phyloP scores from a whole-genome alignment of 371 early-diverging fungal species.

The Choanephora cucurbitarum region DNA sequence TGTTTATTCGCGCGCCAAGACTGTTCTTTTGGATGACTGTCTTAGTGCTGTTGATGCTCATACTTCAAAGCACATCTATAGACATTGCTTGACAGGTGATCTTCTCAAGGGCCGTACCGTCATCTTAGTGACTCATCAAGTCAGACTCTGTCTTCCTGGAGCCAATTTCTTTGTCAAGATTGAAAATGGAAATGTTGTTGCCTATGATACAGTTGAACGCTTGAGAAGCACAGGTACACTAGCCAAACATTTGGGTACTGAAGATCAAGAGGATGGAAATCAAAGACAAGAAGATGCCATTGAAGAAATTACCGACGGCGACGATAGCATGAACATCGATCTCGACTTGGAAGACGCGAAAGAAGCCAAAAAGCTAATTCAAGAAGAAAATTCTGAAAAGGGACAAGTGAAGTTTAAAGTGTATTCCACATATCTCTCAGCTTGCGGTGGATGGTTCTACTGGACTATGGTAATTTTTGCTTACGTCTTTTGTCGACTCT shows the following conservation, averaged over 20 bases:
- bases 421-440: constrained; percentile 63
- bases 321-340: constrained; percentile 18
- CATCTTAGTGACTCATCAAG: constrained; percentile 87
- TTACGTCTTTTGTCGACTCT: constrained; percentile 49
- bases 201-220: constrained; percentile 23
- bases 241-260: constrained; percentile 11
- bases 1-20: constrained; percentile 73
- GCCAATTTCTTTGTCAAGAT: constrained; percentile 73
- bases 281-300: constrained; percentile 13
- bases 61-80: constrained; percentile 80
- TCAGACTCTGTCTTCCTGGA: constrained; percentile 70
- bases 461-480: constrained; percentile 47
- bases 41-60: constrained; percentile 85
- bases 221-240: constrained; percentile 18
- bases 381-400: constrained; percentile 42
- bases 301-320: constrained; percentile 46
- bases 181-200: constrained; percentile 63
- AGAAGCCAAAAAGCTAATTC: constrained; percentile 45
- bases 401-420: constrained; percentile 65
- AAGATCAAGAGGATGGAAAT: constrained; percentile 10
- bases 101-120: constrained; percentile 77
- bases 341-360: constrained; percentile 26
- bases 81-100: constrained; percentile 65
- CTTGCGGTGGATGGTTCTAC: constrained; percentile 67
- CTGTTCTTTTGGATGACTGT: constrained; percentile 77